phyloP scores from a whole-genome alignment of 2,329 filamentous ascomycete species.

The Monosporascus ibericus region DNA sequence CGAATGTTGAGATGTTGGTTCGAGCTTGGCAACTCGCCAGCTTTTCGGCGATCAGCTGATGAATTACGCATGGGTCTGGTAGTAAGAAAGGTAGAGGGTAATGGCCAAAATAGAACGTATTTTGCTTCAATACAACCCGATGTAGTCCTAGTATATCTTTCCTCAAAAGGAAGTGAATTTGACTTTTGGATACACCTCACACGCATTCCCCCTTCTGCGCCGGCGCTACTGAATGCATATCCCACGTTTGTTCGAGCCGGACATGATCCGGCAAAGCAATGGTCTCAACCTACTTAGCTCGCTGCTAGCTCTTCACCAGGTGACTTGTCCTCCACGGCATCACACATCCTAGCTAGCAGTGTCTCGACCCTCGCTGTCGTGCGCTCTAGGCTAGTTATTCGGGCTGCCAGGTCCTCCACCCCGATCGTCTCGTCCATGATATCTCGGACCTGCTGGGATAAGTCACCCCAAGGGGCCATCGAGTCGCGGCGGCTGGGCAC shows the following conservation, averaged over 20 bases:
- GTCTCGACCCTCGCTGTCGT: constrained; percentile 41
- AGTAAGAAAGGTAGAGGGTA: too few species aligned
- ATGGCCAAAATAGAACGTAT: too few species aligned
- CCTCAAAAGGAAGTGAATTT: not conserved
- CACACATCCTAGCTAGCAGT: constrained; percentile 36
- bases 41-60: too few species aligned
- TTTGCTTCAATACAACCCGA: too few species aligned
- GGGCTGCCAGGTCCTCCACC: constrained; percentile 34
- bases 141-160: not conserved
- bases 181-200: too few species aligned
- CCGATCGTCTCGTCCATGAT: constrained; percentile 43
- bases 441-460: constrained; percentile 43
- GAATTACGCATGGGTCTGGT: too few species aligned
- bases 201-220: not conserved
- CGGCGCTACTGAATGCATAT: not conserved
- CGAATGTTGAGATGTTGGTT: too few species aligned
- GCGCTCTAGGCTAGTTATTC: constrained; percentile 45
- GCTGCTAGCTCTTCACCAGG: constrained; percentile 16
- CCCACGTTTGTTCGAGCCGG: not conserved
- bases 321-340: constrained; percentile 9
- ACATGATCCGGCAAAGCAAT: constrained; percentile 12
- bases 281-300: constrained; percentile 20
- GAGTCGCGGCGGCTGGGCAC: constrained; percentile 46
- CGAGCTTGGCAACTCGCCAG: too few species aligned
- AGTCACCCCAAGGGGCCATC: constrained; percentile 45